These are phyloP conservation scores for Diplocarpon mali DNA, from an alignment of 2,329 filamentous ascomycete genomes.

Conservation along the genomic window DNA sequence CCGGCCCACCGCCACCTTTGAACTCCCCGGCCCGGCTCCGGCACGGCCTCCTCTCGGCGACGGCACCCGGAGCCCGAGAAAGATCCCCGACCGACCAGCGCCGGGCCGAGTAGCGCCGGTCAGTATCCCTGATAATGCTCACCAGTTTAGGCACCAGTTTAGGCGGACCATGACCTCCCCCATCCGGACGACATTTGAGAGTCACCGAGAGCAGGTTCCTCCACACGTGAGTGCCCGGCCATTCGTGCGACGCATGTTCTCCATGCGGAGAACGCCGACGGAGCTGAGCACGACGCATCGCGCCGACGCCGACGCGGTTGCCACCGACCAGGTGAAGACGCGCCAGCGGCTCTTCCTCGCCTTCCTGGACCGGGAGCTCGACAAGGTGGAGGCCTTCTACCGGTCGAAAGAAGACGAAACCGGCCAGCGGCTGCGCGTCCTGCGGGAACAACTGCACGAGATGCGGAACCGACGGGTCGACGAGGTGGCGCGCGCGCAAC, in stretches of 20 bases:
- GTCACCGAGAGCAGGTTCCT: slow-evolving; percentile 13
- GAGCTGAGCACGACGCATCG: slow-evolving; percentile 32
- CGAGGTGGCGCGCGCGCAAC: slow-evolving; percentile 40
- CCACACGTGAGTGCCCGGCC: slow-evolving; percentile 15
- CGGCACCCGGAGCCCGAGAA: no score
- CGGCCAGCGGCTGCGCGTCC: slow-evolving; percentile 53
- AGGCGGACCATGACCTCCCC: slow-evolving; percentile 29
- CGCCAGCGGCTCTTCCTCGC: slow-evolving; percentile 76
- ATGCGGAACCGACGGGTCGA: slow-evolving; percentile 77
- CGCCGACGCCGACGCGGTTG: slow-evolving; percentile 40
- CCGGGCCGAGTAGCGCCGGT: slow-evolving; percentile 8
- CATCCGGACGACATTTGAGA: slow-evolving; percentile 18
- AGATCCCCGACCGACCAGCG: neutral
- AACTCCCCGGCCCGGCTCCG: no score
- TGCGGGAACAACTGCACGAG: slow-evolving; percentile 80
- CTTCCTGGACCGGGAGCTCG: slow-evolving; percentile 73
- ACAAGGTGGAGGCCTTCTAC: slow-evolving; percentile 92
- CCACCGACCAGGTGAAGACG: slow-evolving; percentile 54
- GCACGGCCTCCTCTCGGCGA: no score
- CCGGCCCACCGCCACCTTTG: no score
- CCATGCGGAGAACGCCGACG: slow-evolving; percentile 19
- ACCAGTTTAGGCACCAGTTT: slow-evolving; percentile 35
- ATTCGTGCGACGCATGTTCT: slow-evolving; percentile 22
- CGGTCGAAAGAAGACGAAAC: slow-evolving; percentile 79
- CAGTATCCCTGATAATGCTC: slow-evolving; percentile 27